phyloP scores from a whole-genome alignment of 345 rosid genomes.

The Erodium maritimum region DNA sequence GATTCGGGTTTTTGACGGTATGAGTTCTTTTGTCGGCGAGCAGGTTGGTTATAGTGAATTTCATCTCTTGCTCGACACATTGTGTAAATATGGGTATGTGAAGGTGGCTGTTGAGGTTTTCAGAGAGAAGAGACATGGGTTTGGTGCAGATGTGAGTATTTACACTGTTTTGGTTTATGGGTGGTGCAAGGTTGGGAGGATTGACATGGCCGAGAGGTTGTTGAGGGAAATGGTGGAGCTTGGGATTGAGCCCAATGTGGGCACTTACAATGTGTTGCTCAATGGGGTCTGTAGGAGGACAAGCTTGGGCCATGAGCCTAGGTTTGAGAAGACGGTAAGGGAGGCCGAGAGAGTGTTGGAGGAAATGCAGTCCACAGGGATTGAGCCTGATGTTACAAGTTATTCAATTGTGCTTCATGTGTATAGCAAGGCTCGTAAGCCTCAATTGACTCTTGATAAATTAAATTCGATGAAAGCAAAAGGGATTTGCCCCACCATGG shows the following conservation, averaged over 20 bases:
- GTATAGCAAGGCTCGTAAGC: constrained; percentile 74
- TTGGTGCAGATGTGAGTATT: constrained; percentile 26
- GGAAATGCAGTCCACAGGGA: constrained; percentile 66
- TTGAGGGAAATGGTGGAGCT: constrained; percentile 51
- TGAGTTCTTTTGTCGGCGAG: constrained; percentile 49
- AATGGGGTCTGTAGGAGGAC: constrained; percentile 78
- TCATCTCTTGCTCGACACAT: constrained; percentile 57
- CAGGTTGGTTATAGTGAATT: constrained; percentile 22
- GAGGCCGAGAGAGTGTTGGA: constrained; percentile 68
- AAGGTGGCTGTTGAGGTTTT: constrained; percentile 48
- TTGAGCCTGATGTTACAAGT: constrained; percentile 74
- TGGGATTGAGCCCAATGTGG: constrained; percentile 57
- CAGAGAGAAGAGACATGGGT: too few species aligned
- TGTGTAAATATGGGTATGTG: constrained; percentile 65
- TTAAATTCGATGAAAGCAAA: constrained; percentile 52
- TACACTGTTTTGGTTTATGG: constrained; percentile 68
- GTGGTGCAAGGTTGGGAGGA: constrained; percentile 60
- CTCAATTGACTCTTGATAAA: constrained; percentile 59
- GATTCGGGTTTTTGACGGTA: constrained; percentile 63
- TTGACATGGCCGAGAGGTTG: constrained; percentile 72
- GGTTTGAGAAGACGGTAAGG: constrained; percentile 50
- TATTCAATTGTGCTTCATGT: constrained; percentile 70
- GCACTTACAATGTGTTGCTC: constrained; percentile 58
- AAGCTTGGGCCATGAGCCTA: too few species aligned
- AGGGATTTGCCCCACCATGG: constrained; percentile 51